Conservation (phyloP, 257 asterid species). For the Henckelia pumila region DNA sequence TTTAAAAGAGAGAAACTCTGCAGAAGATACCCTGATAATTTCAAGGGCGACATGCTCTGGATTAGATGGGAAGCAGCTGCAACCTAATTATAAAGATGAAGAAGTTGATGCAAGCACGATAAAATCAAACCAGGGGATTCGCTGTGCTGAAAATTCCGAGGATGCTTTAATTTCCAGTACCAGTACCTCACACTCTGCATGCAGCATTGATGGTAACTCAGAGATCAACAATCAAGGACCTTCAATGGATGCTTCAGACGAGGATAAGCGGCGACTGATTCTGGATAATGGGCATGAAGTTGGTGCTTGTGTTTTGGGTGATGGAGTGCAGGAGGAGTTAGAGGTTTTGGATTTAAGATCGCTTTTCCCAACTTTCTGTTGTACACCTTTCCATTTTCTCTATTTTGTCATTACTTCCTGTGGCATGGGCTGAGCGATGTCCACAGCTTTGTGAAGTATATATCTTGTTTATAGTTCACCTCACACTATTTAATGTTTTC, state of each 20-base stretch:
- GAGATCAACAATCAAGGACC: conserved; percentile 31
- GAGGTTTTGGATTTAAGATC: conserved; percentile 73
- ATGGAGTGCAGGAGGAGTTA: conserved; percentile 53
- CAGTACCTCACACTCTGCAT: conserved; percentile 20
- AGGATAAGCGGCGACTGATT: conserved; percentile 33
- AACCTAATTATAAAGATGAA: conserved; percentile 23
- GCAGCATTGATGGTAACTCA: conserved; percentile 16
- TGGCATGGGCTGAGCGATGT: neutral
- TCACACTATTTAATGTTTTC: conserved; percentile 19
- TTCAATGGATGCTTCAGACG: conserved; percentile 25
- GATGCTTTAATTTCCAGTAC: conserved; percentile 30
- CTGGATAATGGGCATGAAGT: conserved; percentile 40
- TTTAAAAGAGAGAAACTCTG: neutral
- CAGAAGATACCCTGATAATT: conserved; percentile 17
- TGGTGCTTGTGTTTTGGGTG: conserved; percentile 44
- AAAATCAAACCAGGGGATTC: conserved; percentile 23
- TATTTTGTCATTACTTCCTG: neutral
- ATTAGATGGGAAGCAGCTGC: conserved; percentile 17
- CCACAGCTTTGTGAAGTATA: neutral
- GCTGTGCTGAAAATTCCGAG: conserved; percentile 30
- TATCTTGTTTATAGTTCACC: neutral
- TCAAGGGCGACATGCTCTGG: conserved; percentile 9
- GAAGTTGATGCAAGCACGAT: conserved; percentile 18
- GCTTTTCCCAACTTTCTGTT: conserved; percentile 23
- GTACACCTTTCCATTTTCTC: neutral